phyloP scores from a whole-genome alignment of 169 alveolate species.

The Plasmodium chabaudi region DNA sequence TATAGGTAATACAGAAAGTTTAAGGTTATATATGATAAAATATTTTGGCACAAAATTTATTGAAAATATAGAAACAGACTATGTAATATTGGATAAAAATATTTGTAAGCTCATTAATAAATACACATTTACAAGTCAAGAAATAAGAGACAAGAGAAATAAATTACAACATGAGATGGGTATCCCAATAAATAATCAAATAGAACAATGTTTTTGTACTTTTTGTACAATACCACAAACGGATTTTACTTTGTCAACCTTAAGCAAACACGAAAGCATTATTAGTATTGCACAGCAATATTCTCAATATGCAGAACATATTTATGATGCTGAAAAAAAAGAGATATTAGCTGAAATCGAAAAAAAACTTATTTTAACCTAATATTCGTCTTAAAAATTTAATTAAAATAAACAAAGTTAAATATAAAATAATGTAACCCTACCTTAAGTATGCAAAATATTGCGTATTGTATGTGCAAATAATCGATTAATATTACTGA shows the following conservation, averaged over 20 bases:
- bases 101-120: constrained; percentile 27
- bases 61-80: constrained; percentile 37
- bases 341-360: constrained; percentile 18
- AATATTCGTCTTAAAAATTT: neutral
- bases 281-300: neutral
- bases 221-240: neutral
- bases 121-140: constrained; percentile 30
- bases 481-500: no score
- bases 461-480: no score
- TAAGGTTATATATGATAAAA: constrained; percentile 27
- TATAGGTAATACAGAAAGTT: constrained; percentile 40
- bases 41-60: constrained; percentile 36
- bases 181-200: constrained; percentile 10
- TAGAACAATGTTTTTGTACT: constrained; percentile 21
- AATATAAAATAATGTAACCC: neutral
- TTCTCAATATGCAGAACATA: constrained; percentile 4
- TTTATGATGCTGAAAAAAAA: constrained; percentile 11
- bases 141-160: constrained; percentile 25
- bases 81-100: constrained; percentile 18
- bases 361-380: neutral
- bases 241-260: neutral
- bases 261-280: neutral
- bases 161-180: constrained; percentile 8
- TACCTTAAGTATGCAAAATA: neutral
- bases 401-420: neutral